These are phyloP conservation scores for Lactarius tabidus DNA, from an alignment of 768 basidiomycete species.

Conservation along the genomic window DNA sequence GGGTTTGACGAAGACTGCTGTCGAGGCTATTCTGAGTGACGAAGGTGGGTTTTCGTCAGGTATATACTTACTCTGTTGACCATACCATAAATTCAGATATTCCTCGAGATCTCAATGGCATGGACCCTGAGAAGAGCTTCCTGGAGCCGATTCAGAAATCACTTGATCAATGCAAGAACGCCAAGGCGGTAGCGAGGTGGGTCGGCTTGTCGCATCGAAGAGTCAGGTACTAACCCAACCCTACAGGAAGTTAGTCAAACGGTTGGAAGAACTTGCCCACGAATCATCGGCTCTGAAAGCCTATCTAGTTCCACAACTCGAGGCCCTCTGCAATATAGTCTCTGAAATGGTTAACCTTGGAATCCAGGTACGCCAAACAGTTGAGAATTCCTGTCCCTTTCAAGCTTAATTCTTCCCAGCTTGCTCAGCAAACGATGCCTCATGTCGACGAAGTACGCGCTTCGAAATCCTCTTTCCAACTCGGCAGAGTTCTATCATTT, in stretches of 20 bases:
- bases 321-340: slow-evolving; percentile 64
- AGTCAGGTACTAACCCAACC: neutral
- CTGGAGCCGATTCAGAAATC: slow-evolving; percentile 80
- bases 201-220: neutral
- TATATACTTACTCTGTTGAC: neutral
- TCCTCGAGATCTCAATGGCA: slow-evolving; percentile 65
- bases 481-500: slow-evolving; percentile 64
- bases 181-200: slow-evolving; percentile 71
- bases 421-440: slow-evolving; percentile 85
- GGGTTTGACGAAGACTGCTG: slow-evolving; percentile 83
- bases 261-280: slow-evolving; percentile 74
- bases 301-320: slow-evolving; percentile 67
- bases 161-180: slow-evolving; percentile 75
- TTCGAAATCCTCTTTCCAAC: slow-evolving; percentile 73
- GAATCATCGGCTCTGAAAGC: slow-evolving; percentile 69
- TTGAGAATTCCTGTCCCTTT: neutral
- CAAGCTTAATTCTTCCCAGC: slow-evolving; percentile 39
- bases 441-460: slow-evolving; percentile 79
- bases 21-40: slow-evolving; percentile 68
- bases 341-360: slow-evolving; percentile 87
- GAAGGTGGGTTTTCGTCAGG: slow-evolving; percentile 48
- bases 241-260: slow-evolving; percentile 78
- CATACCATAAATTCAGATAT: slow-evolving; percentile 48
- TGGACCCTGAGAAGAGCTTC: slow-evolving; percentile 69
- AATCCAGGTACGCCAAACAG: slow-evolving; percentile 60